Conservation (phyloP, 2,329 filamentous ascomycete genomes). For the Trichothecium sympodiale region DNA sequence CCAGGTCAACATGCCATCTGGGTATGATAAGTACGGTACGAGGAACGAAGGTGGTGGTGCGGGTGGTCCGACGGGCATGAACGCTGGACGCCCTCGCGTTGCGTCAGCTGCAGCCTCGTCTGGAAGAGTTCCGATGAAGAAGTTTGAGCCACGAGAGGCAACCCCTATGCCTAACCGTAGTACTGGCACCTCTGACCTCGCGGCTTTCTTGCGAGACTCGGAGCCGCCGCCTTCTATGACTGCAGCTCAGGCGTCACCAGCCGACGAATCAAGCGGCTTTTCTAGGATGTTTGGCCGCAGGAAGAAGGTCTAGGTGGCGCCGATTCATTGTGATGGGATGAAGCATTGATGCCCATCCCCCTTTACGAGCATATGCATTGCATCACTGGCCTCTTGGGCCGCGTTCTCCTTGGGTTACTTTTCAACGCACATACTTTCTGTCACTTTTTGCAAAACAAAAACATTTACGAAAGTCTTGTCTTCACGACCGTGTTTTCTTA, state of each 20-base stretch:
- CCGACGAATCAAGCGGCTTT: conserved; percentile 28
- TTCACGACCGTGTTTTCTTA: too few relatives aligned
- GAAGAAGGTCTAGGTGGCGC: conserved; percentile 30
- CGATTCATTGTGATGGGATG: too few relatives aligned
- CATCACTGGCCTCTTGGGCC: too few relatives aligned
- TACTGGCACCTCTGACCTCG: conserved; percentile 61
- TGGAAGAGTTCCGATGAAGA: conserved; percentile 41
- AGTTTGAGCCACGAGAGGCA: conserved; percentile 45
- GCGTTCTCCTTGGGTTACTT: too few relatives aligned
- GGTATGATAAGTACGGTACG: conserved; percentile 29
- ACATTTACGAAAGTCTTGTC: too few relatives aligned
- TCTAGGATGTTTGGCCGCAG: conserved; percentile 38
- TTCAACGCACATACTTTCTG: neutral
- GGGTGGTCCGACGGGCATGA: neutral
- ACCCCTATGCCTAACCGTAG: conserved; percentile 30
- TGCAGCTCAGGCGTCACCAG: conserved; percentile 16
- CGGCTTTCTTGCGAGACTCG: conserved; percentile 61
- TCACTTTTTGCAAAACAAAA: too few relatives aligned
- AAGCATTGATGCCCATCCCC: too few relatives aligned
- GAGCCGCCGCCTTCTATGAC: conserved; percentile 42
- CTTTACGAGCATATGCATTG: too few relatives aligned
- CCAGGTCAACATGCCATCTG: conserved; percentile 35
- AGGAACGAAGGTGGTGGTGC: conserved; percentile 10
- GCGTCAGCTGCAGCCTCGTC: conserved; percentile 14
- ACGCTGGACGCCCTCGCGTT: too few relatives aligned